Percentiles rank a stretch among this genome's conserved stretches.
Conservation (phyloP, 73 alveolate species). For the Breviolum minutum region DNA sequence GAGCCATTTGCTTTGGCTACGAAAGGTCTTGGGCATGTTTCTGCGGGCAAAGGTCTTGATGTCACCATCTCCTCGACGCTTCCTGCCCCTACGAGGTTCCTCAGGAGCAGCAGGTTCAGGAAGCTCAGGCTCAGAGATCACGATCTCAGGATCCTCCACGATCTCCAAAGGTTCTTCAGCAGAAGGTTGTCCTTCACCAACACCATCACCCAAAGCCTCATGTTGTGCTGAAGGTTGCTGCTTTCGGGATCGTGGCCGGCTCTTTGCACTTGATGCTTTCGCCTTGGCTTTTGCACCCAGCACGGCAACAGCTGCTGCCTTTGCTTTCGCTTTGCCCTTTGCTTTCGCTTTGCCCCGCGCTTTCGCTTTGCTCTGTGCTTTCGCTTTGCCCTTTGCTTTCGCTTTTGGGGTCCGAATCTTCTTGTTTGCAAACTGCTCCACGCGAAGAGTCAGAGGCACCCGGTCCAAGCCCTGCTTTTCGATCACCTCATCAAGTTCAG, state of each 20-base stretch:
- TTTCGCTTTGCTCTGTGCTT: no score
- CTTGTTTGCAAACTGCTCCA: no score
- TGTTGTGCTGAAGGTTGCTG: not conserved
- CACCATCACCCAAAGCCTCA: not conserved
- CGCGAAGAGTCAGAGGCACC: no score
- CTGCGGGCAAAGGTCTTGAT: not conserved
- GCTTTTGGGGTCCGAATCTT: no score
- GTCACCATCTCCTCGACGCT: not conserved
- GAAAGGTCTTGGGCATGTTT: not conserved
- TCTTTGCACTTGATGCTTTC: not conserved
- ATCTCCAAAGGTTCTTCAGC: not conserved
- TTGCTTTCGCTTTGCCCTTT: not conserved
- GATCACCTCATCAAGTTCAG: not conserved
- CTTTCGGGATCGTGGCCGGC: not conserved
- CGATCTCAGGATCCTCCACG: not conserved
- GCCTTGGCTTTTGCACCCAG: not conserved
- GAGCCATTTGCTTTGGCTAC: not conserved
- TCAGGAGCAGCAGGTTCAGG: not conserved
- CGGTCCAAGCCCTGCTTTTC: no score
- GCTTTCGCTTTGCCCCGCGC: no score
- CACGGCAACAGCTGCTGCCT: not conserved
- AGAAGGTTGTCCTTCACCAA: not conserved
- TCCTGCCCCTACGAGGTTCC: not conserved
- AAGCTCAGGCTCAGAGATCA: not conserved
- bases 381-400: no score